These are phyloP conservation scores for Hyaloperonospora brassicae DNA, from an alignment of 352 stramenopile genomes.

Conservation along the genomic window DNA sequence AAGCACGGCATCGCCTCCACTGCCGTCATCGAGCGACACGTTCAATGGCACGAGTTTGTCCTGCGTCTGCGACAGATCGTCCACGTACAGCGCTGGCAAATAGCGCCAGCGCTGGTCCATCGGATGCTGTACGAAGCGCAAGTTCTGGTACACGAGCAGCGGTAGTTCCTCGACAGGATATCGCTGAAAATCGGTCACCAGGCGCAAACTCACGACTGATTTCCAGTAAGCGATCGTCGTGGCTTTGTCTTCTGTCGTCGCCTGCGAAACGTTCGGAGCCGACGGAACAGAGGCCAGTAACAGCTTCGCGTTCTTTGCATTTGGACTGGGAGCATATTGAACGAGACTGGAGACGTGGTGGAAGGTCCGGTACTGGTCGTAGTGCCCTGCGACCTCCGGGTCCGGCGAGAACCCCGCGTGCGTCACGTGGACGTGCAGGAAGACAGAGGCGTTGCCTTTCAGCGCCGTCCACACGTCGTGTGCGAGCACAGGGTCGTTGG, in stretches of 20 bases:
- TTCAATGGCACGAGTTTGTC: conserved; percentile 71
- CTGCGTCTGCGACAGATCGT: conserved; percentile 62
- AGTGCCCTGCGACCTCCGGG: conserved; percentile 26
- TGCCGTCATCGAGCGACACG: conserved; percentile 29
- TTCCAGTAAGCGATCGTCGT: conserved; percentile 67
- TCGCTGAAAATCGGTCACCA: conserved; percentile 67
- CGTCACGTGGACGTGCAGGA: conserved; percentile 67
- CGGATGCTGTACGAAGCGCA: conserved; percentile 51
- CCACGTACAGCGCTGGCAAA: conserved; percentile 65
- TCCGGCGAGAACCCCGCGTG: conserved; percentile 41
- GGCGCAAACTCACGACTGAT: conserved; percentile 51
- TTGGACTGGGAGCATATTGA: conserved; percentile 43
- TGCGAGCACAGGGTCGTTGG: conserved; percentile 1
- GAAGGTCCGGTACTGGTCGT: conserved; percentile 50
- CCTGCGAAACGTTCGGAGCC: conserved; percentile 6
- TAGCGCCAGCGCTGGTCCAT: conserved; percentile 49
- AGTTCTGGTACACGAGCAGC: conserved; percentile 57
- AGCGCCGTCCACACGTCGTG: conserved; percentile 35
- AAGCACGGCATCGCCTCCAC: conserved; percentile 13
- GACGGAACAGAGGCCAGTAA: conserved; percentile 23
- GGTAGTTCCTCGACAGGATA: conserved; percentile 67
- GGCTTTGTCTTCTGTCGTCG: conserved; percentile 15
- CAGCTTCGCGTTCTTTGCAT: conserved; percentile 57
- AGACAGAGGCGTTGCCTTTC: no score
- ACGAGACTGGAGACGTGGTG: conserved; percentile 59